Percentiles rank a stretch among this genome's conserved stretches.
phyloP scores from a whole-genome alignment of 805 yeast genomes.

The Candida sakaeoensis region DNA sequence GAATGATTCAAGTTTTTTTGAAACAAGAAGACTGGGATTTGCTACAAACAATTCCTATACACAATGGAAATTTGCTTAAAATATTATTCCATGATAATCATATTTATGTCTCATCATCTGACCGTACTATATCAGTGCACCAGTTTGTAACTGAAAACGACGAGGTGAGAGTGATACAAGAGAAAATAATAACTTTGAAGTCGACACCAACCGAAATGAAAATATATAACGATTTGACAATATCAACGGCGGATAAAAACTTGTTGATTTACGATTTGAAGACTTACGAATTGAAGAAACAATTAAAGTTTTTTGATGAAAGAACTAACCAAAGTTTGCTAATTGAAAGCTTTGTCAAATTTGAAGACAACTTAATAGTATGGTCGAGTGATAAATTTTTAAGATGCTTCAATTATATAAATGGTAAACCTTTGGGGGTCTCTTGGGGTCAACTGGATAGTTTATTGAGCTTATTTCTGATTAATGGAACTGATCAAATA shows the following conservation, averaged over 20 bases:
- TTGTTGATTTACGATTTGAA: slow-evolving; percentile 36
- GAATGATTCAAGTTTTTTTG: slow-evolving; percentile 56
- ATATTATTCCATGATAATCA: slow-evolving; percentile 26
- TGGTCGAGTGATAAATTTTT: slow-evolving; percentile 58
- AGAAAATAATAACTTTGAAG: slow-evolving; percentile 49
- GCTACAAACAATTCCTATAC: slow-evolving; percentile 56
- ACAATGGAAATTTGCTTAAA: slow-evolving; percentile 49
- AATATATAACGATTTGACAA: slow-evolving; percentile 38
- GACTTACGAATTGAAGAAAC: slow-evolving; percentile 30
- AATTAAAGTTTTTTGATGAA: slow-evolving; percentile 41
- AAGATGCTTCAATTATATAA: slow-evolving; percentile 42
- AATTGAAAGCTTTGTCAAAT: slow-evolving; percentile 41
- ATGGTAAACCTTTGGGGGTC: slow-evolving; percentile 45
- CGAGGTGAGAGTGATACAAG: slow-evolving; percentile 23
- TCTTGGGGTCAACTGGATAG: slow-evolving; percentile 56
- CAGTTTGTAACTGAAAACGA: slow-evolving; percentile 23
- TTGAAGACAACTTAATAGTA: slow-evolving; percentile 30
- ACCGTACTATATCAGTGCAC: slow-evolving; percentile 58
- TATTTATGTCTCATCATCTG: slow-evolving; percentile 56
- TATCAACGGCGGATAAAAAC: slow-evolving; percentile 51
- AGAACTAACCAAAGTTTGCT: slow-evolving; percentile 38
- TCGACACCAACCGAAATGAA: slow-evolving; percentile 47
- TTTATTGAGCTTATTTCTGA: slow-evolving; percentile 38
- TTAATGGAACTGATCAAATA: slow-evolving; percentile 16
- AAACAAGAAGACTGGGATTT: slow-evolving; percentile 42